These are phyloP conservation scores for Anisogramma anomala DNA, from an alignment of 2,329 filamentous ascomycete genomes.

Conservation along the genomic window DNA sequence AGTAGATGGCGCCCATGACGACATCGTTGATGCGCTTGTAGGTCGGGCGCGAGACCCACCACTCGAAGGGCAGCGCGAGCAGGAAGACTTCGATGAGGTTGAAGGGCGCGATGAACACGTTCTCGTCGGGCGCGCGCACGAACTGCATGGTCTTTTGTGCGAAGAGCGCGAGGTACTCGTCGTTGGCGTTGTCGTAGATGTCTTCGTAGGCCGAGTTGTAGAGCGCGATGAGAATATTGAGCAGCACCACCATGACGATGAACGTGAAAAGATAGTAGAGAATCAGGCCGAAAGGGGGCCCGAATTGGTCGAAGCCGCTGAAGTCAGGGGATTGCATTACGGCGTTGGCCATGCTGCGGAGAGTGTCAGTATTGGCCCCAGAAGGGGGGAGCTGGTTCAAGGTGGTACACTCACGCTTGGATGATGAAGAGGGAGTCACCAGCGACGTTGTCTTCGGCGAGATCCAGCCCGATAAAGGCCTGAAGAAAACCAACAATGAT, in stretches of 20 bases:
- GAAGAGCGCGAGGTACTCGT: slow-evolving; percentile 92
- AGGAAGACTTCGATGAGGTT: slow-evolving; percentile 83
- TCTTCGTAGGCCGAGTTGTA: slow-evolving; percentile 96
- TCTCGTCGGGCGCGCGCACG: slow-evolving; percentile 91
- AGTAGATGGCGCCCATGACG: slow-evolving; percentile 80
- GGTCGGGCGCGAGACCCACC: slow-evolving; percentile 69
- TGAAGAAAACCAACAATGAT: slow-evolving; percentile 83
- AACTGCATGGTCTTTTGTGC: slow-evolving; percentile 94
- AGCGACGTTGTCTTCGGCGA: slow-evolving; percentile 59
- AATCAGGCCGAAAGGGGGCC: slow-evolving; percentile 83
- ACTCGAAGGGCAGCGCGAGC: slow-evolving; percentile 74
- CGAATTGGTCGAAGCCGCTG: slow-evolving; percentile 75
- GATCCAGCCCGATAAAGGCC: slow-evolving; percentile 84
- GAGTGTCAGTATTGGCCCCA: not conserved
- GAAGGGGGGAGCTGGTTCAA: not conserved
- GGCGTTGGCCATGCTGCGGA: slow-evolving; percentile 60
- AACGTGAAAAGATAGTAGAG: slow-evolving; percentile 98
- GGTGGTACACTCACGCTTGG: slow-evolving; percentile 33
- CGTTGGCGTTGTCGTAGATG: slow-evolving; percentile 83
- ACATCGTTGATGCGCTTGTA: slow-evolving; percentile 81
- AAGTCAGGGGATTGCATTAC: slow-evolving; percentile 92
- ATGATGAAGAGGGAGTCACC: slow-evolving; percentile 64
- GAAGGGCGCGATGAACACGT: slow-evolving; percentile 93
- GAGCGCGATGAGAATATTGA: slow-evolving; percentile 93
- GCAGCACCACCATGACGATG: slow-evolving; percentile 80